Percentiles rank a stretch among this genome's conserved stretches.
These are phyloP conservation scores for Dendrobium nobile DNA, from an alignment of 106 monocot species.

Conservation along the genomic window DNA sequence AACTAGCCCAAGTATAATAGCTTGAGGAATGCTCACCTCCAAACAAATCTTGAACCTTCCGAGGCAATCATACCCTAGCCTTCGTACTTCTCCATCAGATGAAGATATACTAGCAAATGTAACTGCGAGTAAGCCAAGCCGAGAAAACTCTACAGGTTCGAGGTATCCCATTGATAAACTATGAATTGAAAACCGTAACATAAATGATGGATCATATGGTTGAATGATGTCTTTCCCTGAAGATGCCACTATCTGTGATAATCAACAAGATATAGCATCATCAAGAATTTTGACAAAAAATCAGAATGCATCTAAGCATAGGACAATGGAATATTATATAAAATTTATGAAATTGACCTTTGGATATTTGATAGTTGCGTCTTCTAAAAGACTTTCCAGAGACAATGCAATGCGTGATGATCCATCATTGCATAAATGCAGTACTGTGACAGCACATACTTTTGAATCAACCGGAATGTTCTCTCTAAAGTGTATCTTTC, in stretches of 20 bases:
- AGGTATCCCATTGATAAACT: constrained; percentile 61
- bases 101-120: constrained; percentile 84
- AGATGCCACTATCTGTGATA: constrained; percentile 27
- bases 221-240: constrained; percentile 11
- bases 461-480: constrained; percentile 67
- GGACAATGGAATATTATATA: background rate
- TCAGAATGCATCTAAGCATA: background rate
- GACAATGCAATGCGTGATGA: constrained; percentile 28
- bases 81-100: constrained; percentile 55
- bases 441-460: constrained; percentile 46
- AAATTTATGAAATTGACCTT: constrained; percentile 23
- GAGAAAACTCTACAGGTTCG: constrained; percentile 78
- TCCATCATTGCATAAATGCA: constrained; percentile 55
- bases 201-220: constrained; percentile 72
- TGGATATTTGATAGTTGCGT: constrained; percentile 19
- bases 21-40: constrained; percentile 34
- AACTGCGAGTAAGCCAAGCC: constrained; percentile 76
- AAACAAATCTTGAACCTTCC: constrained; percentile 55
- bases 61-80: constrained; percentile 75
- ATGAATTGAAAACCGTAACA: constrained; percentile 74
- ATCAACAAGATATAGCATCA: constrained; percentile 7
- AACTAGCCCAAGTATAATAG: background rate
- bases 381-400: constrained; percentile 41
- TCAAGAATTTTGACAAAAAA: constrained; percentile 1
- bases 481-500: constrained; percentile 69